These are phyloP conservation scores for Sanghuangporus weigelae DNA, from an alignment of 1,284 basidiomycete genomes.

Conservation along the genomic window DNA sequence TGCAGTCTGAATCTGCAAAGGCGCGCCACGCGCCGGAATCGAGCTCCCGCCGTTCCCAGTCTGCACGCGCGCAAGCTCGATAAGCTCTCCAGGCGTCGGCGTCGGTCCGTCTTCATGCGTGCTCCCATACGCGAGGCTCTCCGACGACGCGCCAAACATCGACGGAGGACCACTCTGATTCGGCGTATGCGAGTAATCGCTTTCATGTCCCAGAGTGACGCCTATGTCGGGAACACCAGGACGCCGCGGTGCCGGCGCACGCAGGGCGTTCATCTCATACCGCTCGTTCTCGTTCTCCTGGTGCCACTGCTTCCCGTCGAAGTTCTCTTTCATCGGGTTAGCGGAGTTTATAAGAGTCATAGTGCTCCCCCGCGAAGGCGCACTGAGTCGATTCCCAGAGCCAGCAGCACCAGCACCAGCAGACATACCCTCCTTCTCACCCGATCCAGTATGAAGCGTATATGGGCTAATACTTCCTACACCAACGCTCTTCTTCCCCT, in stretches of 20 bases:
- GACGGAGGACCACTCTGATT: neutral
- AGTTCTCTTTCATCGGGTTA: neutral
- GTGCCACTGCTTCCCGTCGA: neutral
- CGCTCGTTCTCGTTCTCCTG: neutral
- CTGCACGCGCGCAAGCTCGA: slow-evolving; percentile 6
- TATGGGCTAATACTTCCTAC: slow-evolving; percentile 8
- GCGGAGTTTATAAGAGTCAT: slow-evolving; percentile 3
- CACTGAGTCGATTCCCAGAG: neutral
- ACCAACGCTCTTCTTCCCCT: neutral
- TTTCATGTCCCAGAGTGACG: neutral
- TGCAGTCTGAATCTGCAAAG: neutral
- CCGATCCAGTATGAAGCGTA: neutral
- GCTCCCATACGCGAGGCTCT: neutral
- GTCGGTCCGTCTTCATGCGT: neutral
- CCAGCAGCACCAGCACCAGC: neutral
- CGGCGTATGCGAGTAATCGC: neutral
- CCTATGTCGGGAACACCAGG: no score
- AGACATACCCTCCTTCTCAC: neutral
- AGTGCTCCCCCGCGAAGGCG: slow-evolving; percentile 1
- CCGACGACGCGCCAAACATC: neutral
- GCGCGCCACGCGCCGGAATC: neutral
- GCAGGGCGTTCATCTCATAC: neutral
- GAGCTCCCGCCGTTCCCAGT: neutral
- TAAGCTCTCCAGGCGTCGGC: slow-evolving; percentile 6
- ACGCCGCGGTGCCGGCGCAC: slow-evolving; percentile 4